Base-by-base conservation (phyloP, 768 basidiomycete species). In the Mycena alexandri region DNA sequence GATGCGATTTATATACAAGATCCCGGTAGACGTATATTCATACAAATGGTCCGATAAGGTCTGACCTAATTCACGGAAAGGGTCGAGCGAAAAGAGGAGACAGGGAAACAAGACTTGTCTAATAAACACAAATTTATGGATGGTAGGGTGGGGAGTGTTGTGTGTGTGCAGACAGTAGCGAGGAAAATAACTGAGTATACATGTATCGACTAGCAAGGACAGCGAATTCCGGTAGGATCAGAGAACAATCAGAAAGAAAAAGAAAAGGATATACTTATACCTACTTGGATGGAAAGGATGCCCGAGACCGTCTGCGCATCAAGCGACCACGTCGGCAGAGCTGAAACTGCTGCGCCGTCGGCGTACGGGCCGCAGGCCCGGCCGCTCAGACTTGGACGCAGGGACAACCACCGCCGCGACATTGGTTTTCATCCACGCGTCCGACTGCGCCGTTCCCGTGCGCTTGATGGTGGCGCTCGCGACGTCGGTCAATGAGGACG, bases 331-430 rank as follows among this genome's bases (percentile, higher is more conserved):
- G 76, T 95, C 94, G 5, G 92, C 93, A 62, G 90, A 84, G 75
- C 94, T 95, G 78, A 95, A 95, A 73, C 94, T 95, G 75, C 94
- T 95, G 65, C 94, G 84, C 74, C 94, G 82, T 68, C 93, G 86
- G 70, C 93, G 85, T 55, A 93, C 87, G 47, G 83, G 90, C 58
- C 94, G 85, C 67, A 94, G 79, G 2, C 90, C 89, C 10, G 94
- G 94, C 43, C 93, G 87, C 69, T 87, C 90, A 1, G 89, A 84
- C 76, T 92, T 94, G 43, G 89, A 86, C 17, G 86, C 87, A 21
- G 92, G 89, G 16, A 89, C 87, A 44, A 95, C 90, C 41, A 94
- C 89, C 4, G 89, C 87, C 60, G 84, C 85, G 1, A 84, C 84
- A 74, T 91, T 90, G 44, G 87, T 88, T 69, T 87, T 90, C 82